Evolutionary conservation across 1,139 yeast genomes (phyloP).

Genomic region (Meyerozyma sp.): DNA sequence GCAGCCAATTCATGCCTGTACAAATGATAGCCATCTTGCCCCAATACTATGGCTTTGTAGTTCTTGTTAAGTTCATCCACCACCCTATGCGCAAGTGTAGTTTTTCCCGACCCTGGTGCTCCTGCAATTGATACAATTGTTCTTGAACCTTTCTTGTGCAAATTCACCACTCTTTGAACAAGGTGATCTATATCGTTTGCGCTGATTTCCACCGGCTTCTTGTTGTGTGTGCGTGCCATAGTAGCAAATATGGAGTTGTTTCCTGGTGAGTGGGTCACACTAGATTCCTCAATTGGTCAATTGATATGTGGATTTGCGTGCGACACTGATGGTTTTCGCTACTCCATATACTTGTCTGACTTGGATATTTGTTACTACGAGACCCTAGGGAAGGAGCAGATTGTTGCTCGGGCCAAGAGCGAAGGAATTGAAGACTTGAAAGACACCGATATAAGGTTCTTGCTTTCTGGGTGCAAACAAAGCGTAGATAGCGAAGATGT

Average conservation of each 20-base stretch:
- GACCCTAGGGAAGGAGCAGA: neutral
- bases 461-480: neutral
- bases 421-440: constrained; percentile 4
- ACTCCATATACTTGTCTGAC: neutral
- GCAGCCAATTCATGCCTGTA: constrained; percentile 10
- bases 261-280: neutral
- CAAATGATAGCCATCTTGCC: constrained; percentile 20
- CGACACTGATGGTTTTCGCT: neutral
- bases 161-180: neutral
- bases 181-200: neutral
- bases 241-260: neutral
- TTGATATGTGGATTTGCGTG: neutral
- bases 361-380: neutral
- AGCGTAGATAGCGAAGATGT: neutral
- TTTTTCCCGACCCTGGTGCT: constrained; percentile 22
- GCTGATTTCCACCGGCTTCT: neutral
- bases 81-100: constrained; percentile 14
- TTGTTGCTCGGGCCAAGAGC: neutral
- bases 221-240: neutral
- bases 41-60: constrained; percentile 25
- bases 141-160: neutral
- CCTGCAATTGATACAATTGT: constrained; percentile 16
- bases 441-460: neutral
- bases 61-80: constrained; percentile 13
- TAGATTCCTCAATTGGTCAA: neutral